Conservation (phyloP, 1,284 basidiomycete genomes). For the Ustilago shanxiensis region DNA sequence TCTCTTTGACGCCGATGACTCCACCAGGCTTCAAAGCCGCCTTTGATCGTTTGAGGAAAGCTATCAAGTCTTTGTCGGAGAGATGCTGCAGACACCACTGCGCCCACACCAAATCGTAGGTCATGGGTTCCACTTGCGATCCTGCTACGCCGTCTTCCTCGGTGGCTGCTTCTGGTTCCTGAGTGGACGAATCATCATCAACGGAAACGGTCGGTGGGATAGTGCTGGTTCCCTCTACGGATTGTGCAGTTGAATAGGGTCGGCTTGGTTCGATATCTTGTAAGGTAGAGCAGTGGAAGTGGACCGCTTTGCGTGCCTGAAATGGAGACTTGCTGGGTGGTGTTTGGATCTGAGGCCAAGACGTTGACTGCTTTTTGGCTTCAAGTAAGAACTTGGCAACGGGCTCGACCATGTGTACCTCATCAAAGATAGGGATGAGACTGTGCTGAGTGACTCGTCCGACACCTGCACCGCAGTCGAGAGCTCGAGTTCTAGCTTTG, state of each 20-base stretch:
- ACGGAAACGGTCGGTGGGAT: slow-evolving; percentile 39
- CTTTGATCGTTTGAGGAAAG: slow-evolving; percentile 60
- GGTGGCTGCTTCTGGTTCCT: not conserved
- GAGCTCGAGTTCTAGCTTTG: slow-evolving; percentile 57
- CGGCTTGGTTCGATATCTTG: slow-evolving; percentile 62
- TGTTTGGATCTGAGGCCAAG: slow-evolving; percentile 55
- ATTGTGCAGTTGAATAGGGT: slow-evolving; percentile 44
- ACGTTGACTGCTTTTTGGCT: slow-evolving; percentile 54
- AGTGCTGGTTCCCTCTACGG: slow-evolving; percentile 13
- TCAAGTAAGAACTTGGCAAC: slow-evolving; percentile 65
- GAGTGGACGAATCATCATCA: slow-evolving; percentile 18
- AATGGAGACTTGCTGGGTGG: slow-evolving; percentile 56
- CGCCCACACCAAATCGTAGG: slow-evolving; percentile 66
- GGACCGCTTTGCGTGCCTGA: slow-evolving; percentile 62
- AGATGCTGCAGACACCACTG: slow-evolving; percentile 70
- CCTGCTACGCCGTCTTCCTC: slow-evolving; percentile 35
- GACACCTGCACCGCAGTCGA: slow-evolving; percentile 68
- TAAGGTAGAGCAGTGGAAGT: slow-evolving; percentile 66
- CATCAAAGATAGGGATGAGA: slow-evolving; percentile 64
- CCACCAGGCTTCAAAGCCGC: slow-evolving; percentile 57
- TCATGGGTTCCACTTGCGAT: slow-evolving; percentile 43
- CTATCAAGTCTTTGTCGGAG: slow-evolving; percentile 64
- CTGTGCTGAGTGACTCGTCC: slow-evolving; percentile 66
- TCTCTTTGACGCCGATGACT: slow-evolving; percentile 68
- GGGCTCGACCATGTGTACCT: slow-evolving; percentile 69